A percentile compares a stretch with the other conserved stretches of the same genome.
Evolutionary conservation across 2,329 filamentous ascomycete species (phyloP).

Genomic region (Amauroascus niger): DNA sequence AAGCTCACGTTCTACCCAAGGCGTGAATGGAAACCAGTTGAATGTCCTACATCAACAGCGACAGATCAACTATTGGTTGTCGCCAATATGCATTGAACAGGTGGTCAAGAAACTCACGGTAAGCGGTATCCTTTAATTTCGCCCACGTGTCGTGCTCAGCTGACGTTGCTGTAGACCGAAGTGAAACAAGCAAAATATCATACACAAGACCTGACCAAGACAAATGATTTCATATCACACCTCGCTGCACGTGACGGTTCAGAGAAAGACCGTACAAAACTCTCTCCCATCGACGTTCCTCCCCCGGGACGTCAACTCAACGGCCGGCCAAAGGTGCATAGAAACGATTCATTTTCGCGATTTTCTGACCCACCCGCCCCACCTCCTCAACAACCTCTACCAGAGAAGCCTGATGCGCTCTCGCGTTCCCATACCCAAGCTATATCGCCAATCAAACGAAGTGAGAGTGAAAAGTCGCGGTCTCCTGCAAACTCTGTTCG

Average conservation of each 20-base stretch:
- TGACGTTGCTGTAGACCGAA: slow-evolving; percentile 53
- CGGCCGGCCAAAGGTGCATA: slow-evolving; percentile 41
- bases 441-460: slow-evolving; percentile 56
- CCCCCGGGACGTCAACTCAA: slow-evolving; percentile 38
- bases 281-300: slow-evolving; percentile 37
- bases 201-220: slow-evolving; percentile 71
- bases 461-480: slow-evolving; percentile 65
- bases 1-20: slow-evolving; percentile 50
- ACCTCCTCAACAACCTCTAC: slow-evolving; percentile 82
- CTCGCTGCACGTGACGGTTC: slow-evolving; percentile 62
- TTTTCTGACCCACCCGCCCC: slow-evolving; percentile 92
- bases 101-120: slow-evolving; percentile 82
- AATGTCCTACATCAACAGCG: slow-evolving; percentile 59
- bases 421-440: slow-evolving; percentile 39
- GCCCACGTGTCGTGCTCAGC: not conserved
- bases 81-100: slow-evolving; percentile 84
- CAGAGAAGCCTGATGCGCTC: slow-evolving; percentile 73
- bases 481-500: slow-evolving; percentile 38
- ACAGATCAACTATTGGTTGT: slow-evolving; percentile 71
- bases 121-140: slow-evolving; percentile 22
- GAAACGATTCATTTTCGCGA: slow-evolving; percentile 66
- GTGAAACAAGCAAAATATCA: slow-evolving; percentile 85
- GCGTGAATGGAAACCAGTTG: slow-evolving; percentile 46
- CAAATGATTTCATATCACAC: slow-evolving; percentile 68
- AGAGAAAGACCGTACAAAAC: slow-evolving; percentile 43